Evolutionary conservation across 371 early-diverging fungal genomes (phyloP).

Genomic region (Mucor piriformis): DNA sequence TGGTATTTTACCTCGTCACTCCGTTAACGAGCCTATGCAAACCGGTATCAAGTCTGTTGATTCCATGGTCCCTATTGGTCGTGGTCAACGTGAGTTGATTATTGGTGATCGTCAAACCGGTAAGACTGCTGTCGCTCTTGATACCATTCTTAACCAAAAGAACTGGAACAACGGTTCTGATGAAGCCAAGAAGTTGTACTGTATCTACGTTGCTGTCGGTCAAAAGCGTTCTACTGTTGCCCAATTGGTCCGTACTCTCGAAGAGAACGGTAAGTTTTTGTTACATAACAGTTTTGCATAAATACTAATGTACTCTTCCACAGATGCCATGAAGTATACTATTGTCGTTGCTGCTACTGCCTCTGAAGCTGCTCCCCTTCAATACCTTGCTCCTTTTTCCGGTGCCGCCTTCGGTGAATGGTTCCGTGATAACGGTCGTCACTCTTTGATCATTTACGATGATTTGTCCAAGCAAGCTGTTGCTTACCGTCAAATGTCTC

Average conservation of each 20-base stretch:
- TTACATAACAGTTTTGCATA: background rate
- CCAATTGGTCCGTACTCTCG: constrained; percentile 95
- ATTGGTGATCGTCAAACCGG: constrained; percentile 98
- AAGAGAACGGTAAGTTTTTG: constrained; percentile 67
- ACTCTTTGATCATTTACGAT: constrained; percentile 93
- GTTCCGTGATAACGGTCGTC: constrained; percentile 97
- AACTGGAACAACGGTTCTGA: constrained; percentile 78
- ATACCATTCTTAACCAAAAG: constrained; percentile 97
- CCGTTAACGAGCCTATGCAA: constrained; percentile 97
- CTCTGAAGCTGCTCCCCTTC: constrained; percentile 94
- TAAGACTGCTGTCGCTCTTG: constrained; percentile 95
- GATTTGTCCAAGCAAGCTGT: constrained; percentile 98
- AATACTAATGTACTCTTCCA: too few species aligned
- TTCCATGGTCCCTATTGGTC: constrained; percentile 97
- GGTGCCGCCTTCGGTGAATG: constrained; percentile 93
- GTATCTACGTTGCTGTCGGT: constrained; percentile 96
- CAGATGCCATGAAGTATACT: constrained; percentile 79
- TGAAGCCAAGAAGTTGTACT: constrained; percentile 75
- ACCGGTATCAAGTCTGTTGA: constrained; percentile 98
- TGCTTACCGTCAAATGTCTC: constrained; percentile 98
- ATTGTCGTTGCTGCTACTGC: constrained; percentile 96
- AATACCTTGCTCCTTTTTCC: constrained; percentile 95
- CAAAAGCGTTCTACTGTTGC: constrained; percentile 98
- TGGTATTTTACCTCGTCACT: constrained; percentile 96
- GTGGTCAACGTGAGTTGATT: constrained; percentile 98